These are phyloP conservation scores for Alternaria rosae DNA, from an alignment of 2,329 filamentous ascomycete species.

Conservation along the genomic window DNA sequence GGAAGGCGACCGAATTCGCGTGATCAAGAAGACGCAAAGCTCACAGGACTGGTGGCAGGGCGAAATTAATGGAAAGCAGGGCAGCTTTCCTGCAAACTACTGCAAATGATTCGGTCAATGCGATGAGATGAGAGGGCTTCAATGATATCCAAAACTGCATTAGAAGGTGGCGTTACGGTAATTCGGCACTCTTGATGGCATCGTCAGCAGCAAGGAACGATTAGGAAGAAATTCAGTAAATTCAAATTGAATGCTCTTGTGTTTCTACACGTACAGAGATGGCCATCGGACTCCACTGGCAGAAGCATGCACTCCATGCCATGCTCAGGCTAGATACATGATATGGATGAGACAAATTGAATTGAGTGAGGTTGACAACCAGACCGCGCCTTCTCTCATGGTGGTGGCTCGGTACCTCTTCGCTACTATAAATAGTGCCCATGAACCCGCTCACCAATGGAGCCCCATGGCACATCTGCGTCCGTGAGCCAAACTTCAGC, in stretches of 20 bases:
- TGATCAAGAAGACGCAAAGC: slow-evolving; percentile 79
- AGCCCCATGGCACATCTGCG: neutral
- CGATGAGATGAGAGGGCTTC: neutral
- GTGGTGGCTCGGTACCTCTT: neutral
- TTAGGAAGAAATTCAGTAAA: neutral
- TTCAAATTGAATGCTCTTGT: neutral
- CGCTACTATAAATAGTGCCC: neutral
- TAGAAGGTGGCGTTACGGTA: slow-evolving; percentile 24
- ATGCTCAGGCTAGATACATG: neutral
- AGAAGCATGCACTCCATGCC: neutral
- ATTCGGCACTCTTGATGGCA: neutral
- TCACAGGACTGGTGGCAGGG: slow-evolving; percentile 91
- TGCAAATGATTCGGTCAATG: slow-evolving; percentile 56
- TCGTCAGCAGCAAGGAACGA: neutral
- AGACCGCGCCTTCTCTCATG: neutral
- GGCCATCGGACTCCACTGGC: neutral
- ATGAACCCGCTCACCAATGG: slow-evolving; percentile 6
- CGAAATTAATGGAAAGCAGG: slow-evolving; percentile 71
- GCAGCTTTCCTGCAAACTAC: slow-evolving; percentile 86
- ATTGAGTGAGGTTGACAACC: neutral
- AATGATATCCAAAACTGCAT: slow-evolving; percentile 36
- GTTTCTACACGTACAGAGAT: neutral
- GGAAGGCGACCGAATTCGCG: slow-evolving; percentile 78
- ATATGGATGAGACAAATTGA: neutral
- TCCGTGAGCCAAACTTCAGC: neutral